phyloP scores from a whole-genome alignment of 2,329 filamentous ascomycete species.

The Ceratocystis colombiana region DNA sequence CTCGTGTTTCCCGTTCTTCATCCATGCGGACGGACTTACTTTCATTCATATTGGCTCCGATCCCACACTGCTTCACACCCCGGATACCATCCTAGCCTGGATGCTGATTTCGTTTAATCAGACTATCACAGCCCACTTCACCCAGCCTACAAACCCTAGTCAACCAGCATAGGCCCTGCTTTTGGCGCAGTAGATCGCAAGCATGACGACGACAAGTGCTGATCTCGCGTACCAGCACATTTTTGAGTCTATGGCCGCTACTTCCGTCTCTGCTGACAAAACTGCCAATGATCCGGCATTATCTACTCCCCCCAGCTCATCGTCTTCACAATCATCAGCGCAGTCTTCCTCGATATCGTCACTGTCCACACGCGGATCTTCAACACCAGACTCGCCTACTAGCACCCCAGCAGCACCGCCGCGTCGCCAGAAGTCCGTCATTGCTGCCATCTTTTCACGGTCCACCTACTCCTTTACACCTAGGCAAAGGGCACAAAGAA shows the following conservation, averaged over 20 bases:
- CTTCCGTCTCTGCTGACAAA: neutral
- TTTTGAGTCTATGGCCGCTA: slow-evolving; percentile 12
- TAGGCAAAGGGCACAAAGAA: slow-evolving; percentile 18
- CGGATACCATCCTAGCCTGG: neutral
- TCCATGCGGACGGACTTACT: neutral
- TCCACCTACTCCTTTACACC: slow-evolving; percentile 17
- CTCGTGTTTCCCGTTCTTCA: neutral
- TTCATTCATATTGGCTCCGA: slow-evolving; percentile 1
- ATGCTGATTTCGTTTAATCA: slow-evolving; percentile 12
- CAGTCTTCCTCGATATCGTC: slow-evolving; percentile 11
- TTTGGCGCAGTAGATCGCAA: slow-evolving; percentile 15
- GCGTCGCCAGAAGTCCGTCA: slow-evolving; percentile 17
- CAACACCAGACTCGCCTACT: slow-evolving; percentile 14
- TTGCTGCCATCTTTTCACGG: slow-evolving; percentile 22
- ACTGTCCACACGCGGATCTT: slow-evolving; percentile 15
- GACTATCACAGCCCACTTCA: slow-evolving; percentile 1
- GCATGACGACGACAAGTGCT: slow-evolving; percentile 19
- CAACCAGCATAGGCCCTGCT: slow-evolving; percentile 2
- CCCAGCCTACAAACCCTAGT: neutral
- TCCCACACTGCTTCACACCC: neutral
- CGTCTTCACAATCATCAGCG: slow-evolving; percentile 15
- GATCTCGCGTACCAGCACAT: slow-evolving; percentile 24
- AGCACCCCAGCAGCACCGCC: slow-evolving; percentile 18
- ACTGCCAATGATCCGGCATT: neutral
- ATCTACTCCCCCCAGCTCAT: slow-evolving; percentile 10